Percentiles rank a stretch among this genome's conserved stretches.
phyloP scores from a whole-genome alignment of 306 rosid genomes.

The Quercus berberidifolia region DNA sequence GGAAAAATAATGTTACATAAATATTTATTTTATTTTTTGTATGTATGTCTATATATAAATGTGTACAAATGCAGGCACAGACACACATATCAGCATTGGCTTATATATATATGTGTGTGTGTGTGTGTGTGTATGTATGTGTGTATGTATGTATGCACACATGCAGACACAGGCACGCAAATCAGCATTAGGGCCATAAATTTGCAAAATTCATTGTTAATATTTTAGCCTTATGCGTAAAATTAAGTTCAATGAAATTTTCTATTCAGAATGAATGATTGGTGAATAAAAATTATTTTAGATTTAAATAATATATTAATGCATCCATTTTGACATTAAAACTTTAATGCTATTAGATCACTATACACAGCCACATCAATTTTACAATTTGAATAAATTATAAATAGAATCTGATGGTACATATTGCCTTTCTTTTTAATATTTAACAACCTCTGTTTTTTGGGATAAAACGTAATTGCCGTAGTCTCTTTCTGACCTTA shows the following conservation, averaged over 20 bases:
- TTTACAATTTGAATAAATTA: too few relatives aligned
- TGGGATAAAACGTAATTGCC: background rate
- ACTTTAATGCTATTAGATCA: background rate
- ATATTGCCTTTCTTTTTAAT: background rate
- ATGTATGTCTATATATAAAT: too few relatives aligned
- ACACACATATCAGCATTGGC: background rate
- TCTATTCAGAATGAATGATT: background rate
- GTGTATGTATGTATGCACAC: too few relatives aligned
- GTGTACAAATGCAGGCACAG: too few relatives aligned
- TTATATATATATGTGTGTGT: too few relatives aligned
- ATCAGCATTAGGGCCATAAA: too few relatives aligned
- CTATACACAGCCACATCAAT: background rate
- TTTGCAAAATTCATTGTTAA: background rate
- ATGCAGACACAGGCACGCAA: too few relatives aligned
- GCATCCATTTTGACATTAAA: background rate
- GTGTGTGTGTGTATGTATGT: too few relatives aligned
- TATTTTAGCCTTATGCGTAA: too few relatives aligned
- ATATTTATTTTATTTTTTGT: too few relatives aligned
- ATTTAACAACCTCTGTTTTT: background rate
- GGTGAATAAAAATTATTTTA: background rate
- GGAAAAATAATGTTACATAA: too few relatives aligned
- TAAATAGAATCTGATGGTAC: background rate
- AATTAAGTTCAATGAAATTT: background rate
- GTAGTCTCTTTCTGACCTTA: background rate
- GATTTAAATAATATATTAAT: background rate